phyloP scores from a whole-genome alignment of 495 filamentous ascomycete species.

The Pseudotulostoma volvatum region DNA sequence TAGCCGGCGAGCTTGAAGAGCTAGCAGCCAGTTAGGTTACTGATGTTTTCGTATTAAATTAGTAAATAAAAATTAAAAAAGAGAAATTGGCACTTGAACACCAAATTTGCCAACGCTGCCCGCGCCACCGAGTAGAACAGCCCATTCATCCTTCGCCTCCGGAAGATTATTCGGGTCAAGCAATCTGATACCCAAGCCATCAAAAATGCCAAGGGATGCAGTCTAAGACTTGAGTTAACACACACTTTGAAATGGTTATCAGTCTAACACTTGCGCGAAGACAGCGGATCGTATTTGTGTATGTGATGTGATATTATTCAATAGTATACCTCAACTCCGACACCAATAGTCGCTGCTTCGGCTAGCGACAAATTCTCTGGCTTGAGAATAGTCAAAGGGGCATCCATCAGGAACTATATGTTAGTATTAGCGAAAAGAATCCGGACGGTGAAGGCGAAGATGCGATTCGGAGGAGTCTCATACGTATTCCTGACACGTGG shows the following conservation, averaged over 20 bases:
- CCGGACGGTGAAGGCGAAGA: too few species aligned
- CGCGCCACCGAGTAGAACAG: slow-evolving; percentile 25
- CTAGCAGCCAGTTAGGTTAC: slow-evolving; percentile 1
- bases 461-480: neutral
- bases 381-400: slow-evolving; percentile 18
- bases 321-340: slow-evolving; percentile 15
- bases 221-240: slow-evolving; percentile 7
- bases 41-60: too few species aligned
- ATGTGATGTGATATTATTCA: too few species aligned
- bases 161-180: slow-evolving; percentile 8
- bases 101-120: slow-evolving; percentile 27
- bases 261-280: too few species aligned
- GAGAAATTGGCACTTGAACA: slow-evolving; percentile 20
- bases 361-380: slow-evolving; percentile 13
- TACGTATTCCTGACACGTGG: slow-evolving; percentile 28
- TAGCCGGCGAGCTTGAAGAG: slow-evolving; percentile 21
- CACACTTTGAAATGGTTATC: too few species aligned
- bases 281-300: too few species aligned
- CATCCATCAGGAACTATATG: slow-evolving; percentile 25
- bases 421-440: neutral
- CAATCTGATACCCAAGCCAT: slow-evolving; percentile 10
- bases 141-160: slow-evolving; percentile 21
- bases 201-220: slow-evolving; percentile 13
- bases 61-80: too few species aligned
- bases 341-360: slow-evolving; percentile 23